phyloP scores from a whole-genome alignment of 1,284 basidiomycete species.

The Tilletiopsis washingtonensis region DNA sequence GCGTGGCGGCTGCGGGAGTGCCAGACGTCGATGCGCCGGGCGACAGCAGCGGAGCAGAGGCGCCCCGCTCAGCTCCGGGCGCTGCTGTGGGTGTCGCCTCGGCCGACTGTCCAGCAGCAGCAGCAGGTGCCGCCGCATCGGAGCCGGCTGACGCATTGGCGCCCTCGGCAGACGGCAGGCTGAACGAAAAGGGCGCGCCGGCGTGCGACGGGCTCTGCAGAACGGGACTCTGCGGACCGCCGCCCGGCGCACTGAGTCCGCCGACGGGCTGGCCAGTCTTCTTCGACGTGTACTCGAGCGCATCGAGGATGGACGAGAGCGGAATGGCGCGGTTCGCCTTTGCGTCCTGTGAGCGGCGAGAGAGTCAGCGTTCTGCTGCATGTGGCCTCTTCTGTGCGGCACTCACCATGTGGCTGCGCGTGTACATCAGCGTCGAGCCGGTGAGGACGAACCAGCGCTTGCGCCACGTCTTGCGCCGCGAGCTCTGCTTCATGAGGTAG shows the following conservation, averaged over 20 bases:
- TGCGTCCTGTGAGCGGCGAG: slow-evolving; percentile 50
- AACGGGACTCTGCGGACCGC: neutral
- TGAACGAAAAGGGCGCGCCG: neutral
- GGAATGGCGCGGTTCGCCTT: slow-evolving; percentile 79
- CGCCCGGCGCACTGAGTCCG: neutral
- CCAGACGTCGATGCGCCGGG: neutral
- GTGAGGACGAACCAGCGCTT: slow-evolving; percentile 58
- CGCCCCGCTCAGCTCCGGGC: too few relatives aligned
- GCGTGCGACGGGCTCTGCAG: neutral
- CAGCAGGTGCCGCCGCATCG: neutral
- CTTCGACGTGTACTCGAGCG: slow-evolving; percentile 62
- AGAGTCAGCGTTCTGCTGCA: too few relatives aligned
- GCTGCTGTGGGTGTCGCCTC: too few relatives aligned
- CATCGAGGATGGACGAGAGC: slow-evolving; percentile 78
- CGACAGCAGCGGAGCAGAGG: too few relatives aligned
- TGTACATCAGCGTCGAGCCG: slow-evolving; percentile 45
- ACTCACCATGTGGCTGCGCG: slow-evolving; percentile 47
- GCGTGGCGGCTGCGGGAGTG: slow-evolving; percentile 8
- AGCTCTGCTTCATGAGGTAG: slow-evolving; percentile 94
- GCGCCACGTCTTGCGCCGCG: slow-evolving; percentile 84
- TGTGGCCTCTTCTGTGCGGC: too few relatives aligned
- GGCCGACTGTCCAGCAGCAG: too few relatives aligned
- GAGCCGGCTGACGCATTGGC: neutral
- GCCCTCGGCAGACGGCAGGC: neutral
- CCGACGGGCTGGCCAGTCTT: slow-evolving; percentile 7